phyloP scores from a whole-genome alignment of 306 rosid species.

The Casuarina glauca region DNA sequence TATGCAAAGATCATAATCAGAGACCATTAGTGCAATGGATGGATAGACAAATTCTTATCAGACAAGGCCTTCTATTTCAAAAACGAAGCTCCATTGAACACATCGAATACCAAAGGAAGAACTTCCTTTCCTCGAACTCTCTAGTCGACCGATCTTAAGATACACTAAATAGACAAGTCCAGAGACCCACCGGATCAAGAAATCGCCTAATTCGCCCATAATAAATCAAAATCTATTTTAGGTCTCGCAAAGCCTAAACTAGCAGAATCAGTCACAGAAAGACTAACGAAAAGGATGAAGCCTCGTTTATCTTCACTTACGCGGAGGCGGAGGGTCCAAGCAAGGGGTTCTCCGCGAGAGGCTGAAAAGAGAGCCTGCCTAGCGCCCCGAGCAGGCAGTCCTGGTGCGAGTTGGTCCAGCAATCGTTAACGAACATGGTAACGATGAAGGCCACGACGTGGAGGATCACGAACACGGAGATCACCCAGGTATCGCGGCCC shows the following conservation, averaged over 20 bases:
- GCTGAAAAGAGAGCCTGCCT: slow-evolving; percentile 87
- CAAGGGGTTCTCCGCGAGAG: slow-evolving; percentile 75
- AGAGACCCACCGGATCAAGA: not conserved
- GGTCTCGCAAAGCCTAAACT: not conserved
- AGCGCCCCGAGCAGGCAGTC: slow-evolving; percentile 60
- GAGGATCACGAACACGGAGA: slow-evolving; percentile 74
- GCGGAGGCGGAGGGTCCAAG: slow-evolving; percentile 92
- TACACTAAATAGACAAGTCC: not conserved
- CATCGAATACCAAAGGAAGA: not conserved
- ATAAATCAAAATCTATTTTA: not conserved
- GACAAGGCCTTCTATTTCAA: not conserved
- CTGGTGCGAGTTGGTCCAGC: slow-evolving; percentile 70
- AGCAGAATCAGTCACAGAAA: not conserved
- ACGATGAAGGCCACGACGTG: slow-evolving; percentile 65
- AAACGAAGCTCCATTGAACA: not conserved
- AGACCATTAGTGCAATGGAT: too few species aligned
- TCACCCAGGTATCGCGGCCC: slow-evolving; percentile 69
- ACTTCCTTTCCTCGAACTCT: not conserved
- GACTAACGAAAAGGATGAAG: not conserved
- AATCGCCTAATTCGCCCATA: not conserved
- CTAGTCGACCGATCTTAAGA: not conserved
- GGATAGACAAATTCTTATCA: not conserved
- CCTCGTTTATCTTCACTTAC: slow-evolving; percentile 35
- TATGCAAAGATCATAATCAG: not conserved
- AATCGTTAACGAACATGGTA: slow-evolving; percentile 77